Conservation (phyloP, 305 asterid species). For the Fraxinus ornus region DNA sequence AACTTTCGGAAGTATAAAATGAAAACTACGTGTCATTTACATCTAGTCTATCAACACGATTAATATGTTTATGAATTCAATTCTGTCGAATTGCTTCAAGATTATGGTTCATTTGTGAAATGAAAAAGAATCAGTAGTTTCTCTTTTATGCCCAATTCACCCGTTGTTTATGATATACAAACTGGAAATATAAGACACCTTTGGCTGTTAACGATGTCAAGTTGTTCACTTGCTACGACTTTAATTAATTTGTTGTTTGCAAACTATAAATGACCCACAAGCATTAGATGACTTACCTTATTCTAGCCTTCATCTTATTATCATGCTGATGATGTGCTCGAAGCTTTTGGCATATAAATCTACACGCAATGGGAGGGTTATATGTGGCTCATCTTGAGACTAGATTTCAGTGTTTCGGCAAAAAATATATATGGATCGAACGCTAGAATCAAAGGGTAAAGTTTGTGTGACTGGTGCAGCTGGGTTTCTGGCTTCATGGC, state of each 20-base stretch:
- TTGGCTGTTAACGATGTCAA: not conserved
- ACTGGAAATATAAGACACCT: not conserved
- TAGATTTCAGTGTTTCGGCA: not conserved
- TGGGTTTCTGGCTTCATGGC: constrained; percentile 89
- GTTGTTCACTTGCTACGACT: not conserved
- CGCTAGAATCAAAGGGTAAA: constrained; percentile 38
- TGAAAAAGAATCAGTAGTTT: not conserved
- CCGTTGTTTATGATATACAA: not conserved
- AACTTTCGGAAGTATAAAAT: not conserved
- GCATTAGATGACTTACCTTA: constrained; percentile 43
- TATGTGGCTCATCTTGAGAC: not conserved
- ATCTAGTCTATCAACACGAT: not conserved
- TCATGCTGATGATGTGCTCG: constrained; percentile 12
- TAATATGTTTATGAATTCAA: not conserved
- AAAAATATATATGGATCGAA: constrained; percentile 21
- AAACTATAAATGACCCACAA: constrained; percentile 18
- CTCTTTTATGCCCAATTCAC: not conserved
- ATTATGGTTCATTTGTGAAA: not conserved
- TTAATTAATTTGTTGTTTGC: not conserved
- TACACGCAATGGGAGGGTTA: not conserved
- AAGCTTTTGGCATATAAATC: constrained; percentile 9
- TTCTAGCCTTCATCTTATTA: constrained; percentile 7
- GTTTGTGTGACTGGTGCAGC: constrained; percentile 93
- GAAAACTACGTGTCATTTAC: not conserved
- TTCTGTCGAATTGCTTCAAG: not conserved